Conservation (phyloP, 176 grass and related monocot genomes). For the Pharus latifolius region DNA sequence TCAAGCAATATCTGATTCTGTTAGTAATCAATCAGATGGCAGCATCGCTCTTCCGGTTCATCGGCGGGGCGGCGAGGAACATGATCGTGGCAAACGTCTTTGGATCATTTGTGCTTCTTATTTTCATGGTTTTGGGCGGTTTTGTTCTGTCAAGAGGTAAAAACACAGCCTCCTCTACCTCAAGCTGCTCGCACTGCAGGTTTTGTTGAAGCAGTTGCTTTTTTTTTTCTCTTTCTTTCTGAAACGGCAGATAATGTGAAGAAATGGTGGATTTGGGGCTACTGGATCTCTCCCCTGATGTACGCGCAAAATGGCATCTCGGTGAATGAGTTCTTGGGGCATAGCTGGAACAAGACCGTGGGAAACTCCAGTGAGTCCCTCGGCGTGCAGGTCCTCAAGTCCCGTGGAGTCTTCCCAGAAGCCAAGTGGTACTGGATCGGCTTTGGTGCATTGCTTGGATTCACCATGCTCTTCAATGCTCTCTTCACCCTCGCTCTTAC, state of each 20-base stretch:
- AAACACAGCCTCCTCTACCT: neutral
- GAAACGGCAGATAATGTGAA: constrained; percentile 52
- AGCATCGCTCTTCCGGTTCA: constrained; percentile 51
- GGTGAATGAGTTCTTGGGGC: constrained; percentile 68
- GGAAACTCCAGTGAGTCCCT: constrained; percentile 24
- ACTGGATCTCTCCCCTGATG: constrained; percentile 94
- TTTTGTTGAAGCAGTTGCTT: neutral
- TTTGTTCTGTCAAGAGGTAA: constrained; percentile 73
- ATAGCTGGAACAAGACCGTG: constrained; percentile 64
- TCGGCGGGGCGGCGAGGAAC: constrained; percentile 48
- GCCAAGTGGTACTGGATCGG: constrained; percentile 96
- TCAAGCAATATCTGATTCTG: constrained; percentile 78
- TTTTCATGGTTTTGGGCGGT: constrained; percentile 64
- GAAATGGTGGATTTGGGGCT: constrained; percentile 99
- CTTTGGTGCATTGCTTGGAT: constrained; percentile 68
- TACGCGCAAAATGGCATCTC: constrained; percentile 82
- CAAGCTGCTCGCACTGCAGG: neutral
- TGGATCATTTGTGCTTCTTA: constrained; percentile 55
- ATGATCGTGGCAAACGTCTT: constrained; percentile 80
- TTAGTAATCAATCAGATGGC: constrained; percentile 72
- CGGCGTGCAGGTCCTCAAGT: constrained; percentile 43
- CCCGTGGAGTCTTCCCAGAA: constrained; percentile 71
- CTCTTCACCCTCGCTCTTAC: constrained; percentile 68
- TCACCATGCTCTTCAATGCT: constrained; percentile 62
- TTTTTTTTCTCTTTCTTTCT: neutral